phyloP scores from a whole-genome alignment of 164 flowering plant genomes.

The Cinnamomum chago region DNA sequence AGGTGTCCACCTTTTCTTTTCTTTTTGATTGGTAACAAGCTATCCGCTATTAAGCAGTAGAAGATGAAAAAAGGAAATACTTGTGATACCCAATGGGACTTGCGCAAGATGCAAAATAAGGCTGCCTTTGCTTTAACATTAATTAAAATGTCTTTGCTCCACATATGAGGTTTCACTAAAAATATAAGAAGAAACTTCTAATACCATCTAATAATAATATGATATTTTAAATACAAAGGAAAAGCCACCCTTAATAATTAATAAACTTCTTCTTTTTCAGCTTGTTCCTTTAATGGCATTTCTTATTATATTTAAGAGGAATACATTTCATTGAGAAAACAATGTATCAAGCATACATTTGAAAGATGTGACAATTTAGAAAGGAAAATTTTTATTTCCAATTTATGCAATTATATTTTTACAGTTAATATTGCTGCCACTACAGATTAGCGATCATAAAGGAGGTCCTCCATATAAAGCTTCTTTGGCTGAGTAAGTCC shows the following conservation, averaged over 20 bases:
- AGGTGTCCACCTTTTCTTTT: no score
- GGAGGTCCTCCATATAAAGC: constrained; percentile 82
- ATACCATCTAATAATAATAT: not conserved
- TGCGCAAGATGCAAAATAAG: no score
- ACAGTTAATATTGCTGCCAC: constrained; percentile 3
- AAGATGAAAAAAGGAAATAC: no score
- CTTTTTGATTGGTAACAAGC: no score
- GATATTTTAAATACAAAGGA: not conserved
- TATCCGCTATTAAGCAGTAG: no score
- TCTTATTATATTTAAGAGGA: not conserved
- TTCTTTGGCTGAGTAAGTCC: constrained; percentile 59
- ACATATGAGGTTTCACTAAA: no score
- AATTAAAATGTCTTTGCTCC: no score
- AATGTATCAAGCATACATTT: not conserved
- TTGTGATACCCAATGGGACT: no score
- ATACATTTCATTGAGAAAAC: not conserved
- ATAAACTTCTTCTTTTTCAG: not conserved
- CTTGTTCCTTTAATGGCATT: not conserved
- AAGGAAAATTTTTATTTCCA: not conserved
- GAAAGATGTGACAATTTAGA: not conserved
- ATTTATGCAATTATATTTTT: not conserved
- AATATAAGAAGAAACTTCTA: no score
- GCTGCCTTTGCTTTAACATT: no score
- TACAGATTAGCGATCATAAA: constrained; percentile 58
- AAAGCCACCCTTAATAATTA: not conserved